phyloP scores from a whole-genome alignment of 495 filamentous ascomycete genomes.

The Penicillium waksmanii region DNA sequence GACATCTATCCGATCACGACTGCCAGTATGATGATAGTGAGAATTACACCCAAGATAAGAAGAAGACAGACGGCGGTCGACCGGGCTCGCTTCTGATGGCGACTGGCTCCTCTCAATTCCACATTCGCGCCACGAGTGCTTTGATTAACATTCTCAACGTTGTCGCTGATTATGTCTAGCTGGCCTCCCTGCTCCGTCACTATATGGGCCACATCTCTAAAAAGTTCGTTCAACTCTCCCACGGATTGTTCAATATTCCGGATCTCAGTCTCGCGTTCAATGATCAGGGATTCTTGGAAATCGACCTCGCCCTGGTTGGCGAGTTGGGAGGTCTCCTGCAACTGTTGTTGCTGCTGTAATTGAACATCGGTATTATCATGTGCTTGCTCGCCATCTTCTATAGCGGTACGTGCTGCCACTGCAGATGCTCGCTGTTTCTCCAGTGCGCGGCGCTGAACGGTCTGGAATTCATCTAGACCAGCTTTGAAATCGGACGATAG shows the following conservation, averaged over 20 bases:
- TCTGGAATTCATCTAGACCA: constrained; percentile 86
- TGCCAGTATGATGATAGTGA: constrained; percentile 86
- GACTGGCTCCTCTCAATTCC: constrained; percentile 78
- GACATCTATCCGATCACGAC: constrained; percentile 63
- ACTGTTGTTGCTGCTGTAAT: constrained; percentile 69
- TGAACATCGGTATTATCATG: constrained; percentile 43
- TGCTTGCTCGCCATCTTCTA: constrained; percentile 57
- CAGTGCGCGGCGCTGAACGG: constrained; percentile 80
- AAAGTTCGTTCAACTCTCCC: constrained; percentile 92
- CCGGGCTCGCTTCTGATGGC: constrained; percentile 91
- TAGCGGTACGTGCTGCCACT: constrained; percentile 72
- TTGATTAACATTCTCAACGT: constrained; percentile 77
- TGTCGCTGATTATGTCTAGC: constrained; percentile 85
- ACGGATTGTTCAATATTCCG: constrained; percentile 96
- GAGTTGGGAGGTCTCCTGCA: constrained; percentile 77
- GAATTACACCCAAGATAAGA: constrained; percentile 85
- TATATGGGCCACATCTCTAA: constrained; percentile 95
- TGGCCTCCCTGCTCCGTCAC: constrained; percentile 90
- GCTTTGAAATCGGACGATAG: constrained; percentile 88
- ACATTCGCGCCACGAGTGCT: constrained; percentile 82
- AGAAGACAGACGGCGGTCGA: constrained; percentile 92
- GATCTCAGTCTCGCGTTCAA: constrained; percentile 95
- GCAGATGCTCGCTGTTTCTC: constrained; percentile 91
- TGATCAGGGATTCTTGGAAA: constrained; percentile 94
- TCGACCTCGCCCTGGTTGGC: constrained; percentile 95